Evolutionary conservation across 306 rosid genomes (phyloP).

Genomic region (Biancaea sappan): DNA sequence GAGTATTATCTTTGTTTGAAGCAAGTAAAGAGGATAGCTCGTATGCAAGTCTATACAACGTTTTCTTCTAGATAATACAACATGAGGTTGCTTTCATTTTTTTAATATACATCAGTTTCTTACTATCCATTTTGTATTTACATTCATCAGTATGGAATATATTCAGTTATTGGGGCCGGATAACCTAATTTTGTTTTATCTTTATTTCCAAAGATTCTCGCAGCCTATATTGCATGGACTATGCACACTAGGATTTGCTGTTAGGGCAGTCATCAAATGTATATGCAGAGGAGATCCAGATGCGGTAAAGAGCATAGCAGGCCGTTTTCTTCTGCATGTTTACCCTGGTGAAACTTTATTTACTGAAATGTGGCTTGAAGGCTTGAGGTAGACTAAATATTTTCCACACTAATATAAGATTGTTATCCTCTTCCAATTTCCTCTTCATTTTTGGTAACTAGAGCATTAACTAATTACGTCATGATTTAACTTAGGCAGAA

Average conservation of each 20-base stretch:
- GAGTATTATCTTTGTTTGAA: not conserved
- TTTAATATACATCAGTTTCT: constrained; percentile 8
- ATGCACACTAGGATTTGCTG: constrained; percentile 89
- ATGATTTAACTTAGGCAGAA: not conserved
- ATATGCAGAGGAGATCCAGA: constrained; percentile 77
- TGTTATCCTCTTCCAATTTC: not conserved
- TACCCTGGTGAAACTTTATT: constrained; percentile 90
- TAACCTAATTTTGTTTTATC: constrained; percentile 26
- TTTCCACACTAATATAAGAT: constrained; percentile 3
- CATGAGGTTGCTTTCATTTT: not conserved
- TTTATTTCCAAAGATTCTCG: constrained; percentile 65
- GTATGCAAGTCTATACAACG: not conserved
- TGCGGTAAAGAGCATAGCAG: constrained; percentile 65
- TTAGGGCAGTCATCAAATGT: constrained; percentile 83
- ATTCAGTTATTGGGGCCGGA: not conserved
- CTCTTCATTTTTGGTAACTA: not conserved
- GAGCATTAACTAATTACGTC: not conserved
- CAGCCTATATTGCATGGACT: constrained; percentile 91
- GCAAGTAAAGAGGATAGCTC: constrained; percentile 22
- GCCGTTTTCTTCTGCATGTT: constrained; percentile 83
- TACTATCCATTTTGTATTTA: constrained; percentile 11
- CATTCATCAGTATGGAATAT: not conserved
- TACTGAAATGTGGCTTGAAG: constrained; percentile 96
- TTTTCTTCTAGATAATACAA: not conserved
- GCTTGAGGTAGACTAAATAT: constrained; percentile 54